A percentile compares a stretch with the other conserved stretches of the same genome.
These are phyloP conservation scores for Ilyonectria sp. DNA, from an alignment of 2,329 filamentous ascomycete species.

Conservation along the genomic window DNA sequence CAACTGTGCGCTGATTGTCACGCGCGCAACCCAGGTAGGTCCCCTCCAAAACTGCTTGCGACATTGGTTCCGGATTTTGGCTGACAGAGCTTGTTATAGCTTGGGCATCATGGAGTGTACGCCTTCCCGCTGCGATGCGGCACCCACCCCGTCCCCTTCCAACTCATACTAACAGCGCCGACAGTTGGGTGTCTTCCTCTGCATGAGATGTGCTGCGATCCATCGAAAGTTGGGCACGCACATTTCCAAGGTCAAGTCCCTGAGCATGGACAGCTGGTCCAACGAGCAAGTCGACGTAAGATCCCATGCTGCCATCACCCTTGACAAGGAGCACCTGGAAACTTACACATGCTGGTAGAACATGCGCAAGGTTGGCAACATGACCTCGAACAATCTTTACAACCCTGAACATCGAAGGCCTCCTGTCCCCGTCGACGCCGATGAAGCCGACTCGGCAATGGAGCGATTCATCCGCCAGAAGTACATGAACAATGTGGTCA, in stretches of 20 bases:
- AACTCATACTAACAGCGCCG: slow-evolving; percentile 38
- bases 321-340: neutral
- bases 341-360: slow-evolving; percentile 69
- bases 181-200: slow-evolving; percentile 94
- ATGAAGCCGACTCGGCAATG: slow-evolving; percentile 95
- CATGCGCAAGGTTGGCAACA: slow-evolving; percentile 95
- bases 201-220: slow-evolving; percentile 95
- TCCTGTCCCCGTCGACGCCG: slow-evolving; percentile 88
- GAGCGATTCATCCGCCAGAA: slow-evolving; percentile 96
- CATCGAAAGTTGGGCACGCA: slow-evolving; percentile 98
- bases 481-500: slow-evolving; percentile 76
- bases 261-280: slow-evolving; percentile 99
- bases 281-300: slow-evolving; percentile 95
- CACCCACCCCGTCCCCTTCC: slow-evolving; percentile 13
- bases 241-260: slow-evolving; percentile 97
- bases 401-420: slow-evolving; percentile 89
- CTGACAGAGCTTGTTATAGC: slow-evolving; percentile 65
- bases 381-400: slow-evolving; percentile 87
- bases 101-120: slow-evolving; percentile 97
- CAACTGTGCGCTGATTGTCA: slow-evolving; percentile 94
- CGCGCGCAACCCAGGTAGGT: slow-evolving; percentile 87
- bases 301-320: slow-evolving; percentile 30
- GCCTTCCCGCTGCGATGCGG: slow-evolving; percentile 52
- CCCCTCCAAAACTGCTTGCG: slow-evolving; percentile 8
- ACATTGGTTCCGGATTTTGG: slow-evolving; percentile 25